These are phyloP conservation scores for Rachicladosporium sp. DNA, from an alignment of 2,329 filamentous ascomycete species.

Conservation along the genomic window DNA sequence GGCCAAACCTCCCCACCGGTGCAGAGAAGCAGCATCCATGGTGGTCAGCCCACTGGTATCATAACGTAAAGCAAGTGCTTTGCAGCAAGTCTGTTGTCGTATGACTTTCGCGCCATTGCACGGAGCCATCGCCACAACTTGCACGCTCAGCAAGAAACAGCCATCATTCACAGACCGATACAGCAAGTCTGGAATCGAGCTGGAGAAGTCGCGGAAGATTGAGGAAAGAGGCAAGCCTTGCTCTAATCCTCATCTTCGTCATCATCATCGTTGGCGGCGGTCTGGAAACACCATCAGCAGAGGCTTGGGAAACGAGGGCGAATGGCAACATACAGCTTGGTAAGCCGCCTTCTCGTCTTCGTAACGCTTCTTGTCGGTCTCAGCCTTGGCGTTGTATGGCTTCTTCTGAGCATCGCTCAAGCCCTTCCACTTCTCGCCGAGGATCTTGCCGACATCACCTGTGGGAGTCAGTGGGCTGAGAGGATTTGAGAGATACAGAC, in stretches of 20 bases:
- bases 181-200: no score
- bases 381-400: conserved; percentile 95
- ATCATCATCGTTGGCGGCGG: conserved; percentile 23
- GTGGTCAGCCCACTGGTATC: no score
- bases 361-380: conserved; percentile 96
- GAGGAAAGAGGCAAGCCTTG: neutral
- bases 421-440: conserved; percentile 98
- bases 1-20: no score
- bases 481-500: neutral
- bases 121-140: no score
- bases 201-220: no score
- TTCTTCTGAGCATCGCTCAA: conserved; percentile 82
- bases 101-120: no score
- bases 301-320: neutral
- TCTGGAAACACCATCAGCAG: conserved; percentile 16
- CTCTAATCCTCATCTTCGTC: conserved; percentile 22
- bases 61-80: no score
- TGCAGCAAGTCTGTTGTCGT: no score
- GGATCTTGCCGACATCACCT: conserved; percentile 95
- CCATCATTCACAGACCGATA: no score
- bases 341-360: conserved; percentile 95
- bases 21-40: no score
- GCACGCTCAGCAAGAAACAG: no score
- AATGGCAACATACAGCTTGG: conserved; percentile 50
- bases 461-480: conserved; percentile 8